A percentile compares a stretch with the other conserved stretches of the same genome.
phyloP scores from a whole-genome alignment of 2,329 filamentous ascomycete genomes.

The Hypoxylon sp. region DNA sequence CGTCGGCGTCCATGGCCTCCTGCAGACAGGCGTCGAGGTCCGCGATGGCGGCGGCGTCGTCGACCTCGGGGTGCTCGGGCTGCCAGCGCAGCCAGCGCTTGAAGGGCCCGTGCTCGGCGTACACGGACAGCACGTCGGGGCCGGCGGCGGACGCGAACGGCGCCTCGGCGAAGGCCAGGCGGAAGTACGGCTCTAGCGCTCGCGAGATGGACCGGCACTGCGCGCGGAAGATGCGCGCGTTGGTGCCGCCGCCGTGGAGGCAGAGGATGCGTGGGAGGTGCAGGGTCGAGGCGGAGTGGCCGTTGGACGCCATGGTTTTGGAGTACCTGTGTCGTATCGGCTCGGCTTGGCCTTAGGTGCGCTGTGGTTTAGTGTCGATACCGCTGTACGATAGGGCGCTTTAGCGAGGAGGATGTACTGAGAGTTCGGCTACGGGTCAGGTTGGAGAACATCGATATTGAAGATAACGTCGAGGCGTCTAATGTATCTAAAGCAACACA shows the following conservation, averaged over 20 bases:
- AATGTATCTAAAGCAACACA: too few relatives aligned
- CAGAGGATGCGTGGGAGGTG: conserved; percentile 74
- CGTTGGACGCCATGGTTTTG: conserved; percentile 8
- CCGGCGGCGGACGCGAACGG: conserved; percentile 71
- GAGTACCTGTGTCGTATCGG: too few relatives aligned
- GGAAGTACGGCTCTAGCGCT: conserved; percentile 64
- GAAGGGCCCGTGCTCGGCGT: conserved; percentile 72
- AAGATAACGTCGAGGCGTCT: too few relatives aligned
- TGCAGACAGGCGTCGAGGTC: conserved; percentile 52
- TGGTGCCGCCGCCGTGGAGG: conserved; percentile 82
- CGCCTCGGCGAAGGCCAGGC: conserved; percentile 76
- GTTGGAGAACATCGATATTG: too few relatives aligned
- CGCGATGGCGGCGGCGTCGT: conserved; percentile 53
- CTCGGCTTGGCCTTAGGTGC: too few relatives aligned
- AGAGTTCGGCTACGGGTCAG: neutral
- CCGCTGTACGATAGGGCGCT: too few relatives aligned
- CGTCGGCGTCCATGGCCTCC: conserved; percentile 61
- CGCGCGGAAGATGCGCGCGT: conserved; percentile 71
- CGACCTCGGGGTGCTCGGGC: conserved; percentile 61
- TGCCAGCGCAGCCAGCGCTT: conserved; percentile 69
- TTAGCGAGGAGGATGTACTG: too few relatives aligned
- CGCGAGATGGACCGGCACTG: conserved; percentile 67
- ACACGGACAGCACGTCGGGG: conserved; percentile 70
- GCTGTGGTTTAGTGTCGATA: too few relatives aligned
- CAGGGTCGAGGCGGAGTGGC: conserved; percentile 35